Evolutionary conservation across 495 filamentous ascomycete genomes (phyloP).

Genomic region (Penicillium coprophilum): DNA sequence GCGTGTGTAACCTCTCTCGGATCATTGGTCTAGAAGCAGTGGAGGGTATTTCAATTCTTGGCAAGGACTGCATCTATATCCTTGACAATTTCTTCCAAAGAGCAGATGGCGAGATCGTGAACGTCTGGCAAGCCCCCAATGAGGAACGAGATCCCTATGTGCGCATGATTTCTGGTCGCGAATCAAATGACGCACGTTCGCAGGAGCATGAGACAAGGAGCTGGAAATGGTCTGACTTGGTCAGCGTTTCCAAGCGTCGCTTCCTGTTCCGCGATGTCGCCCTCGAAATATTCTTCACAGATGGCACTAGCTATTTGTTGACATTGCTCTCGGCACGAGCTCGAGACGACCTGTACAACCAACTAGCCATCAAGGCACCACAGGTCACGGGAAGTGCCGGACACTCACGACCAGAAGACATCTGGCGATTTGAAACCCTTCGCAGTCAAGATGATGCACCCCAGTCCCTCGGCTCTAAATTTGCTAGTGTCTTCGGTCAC

Average conservation of each 20-base stretch:
- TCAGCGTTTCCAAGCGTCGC: slow-evolving; percentile 94
- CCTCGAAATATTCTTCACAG: slow-evolving; percentile 93
- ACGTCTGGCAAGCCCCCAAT: slow-evolving; percentile 86
- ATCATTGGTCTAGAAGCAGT: slow-evolving; percentile 89
- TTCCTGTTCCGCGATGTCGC: slow-evolving; percentile 96
- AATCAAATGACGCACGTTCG: slow-evolving; percentile 58
- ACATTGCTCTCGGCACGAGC: slow-evolving; percentile 70
- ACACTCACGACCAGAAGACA: slow-evolving; percentile 61
- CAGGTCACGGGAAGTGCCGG: slow-evolving; percentile 61
- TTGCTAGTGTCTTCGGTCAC: slow-evolving; percentile 91
- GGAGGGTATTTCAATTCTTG: slow-evolving; percentile 88
- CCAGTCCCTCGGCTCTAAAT: slow-evolving; percentile 82
- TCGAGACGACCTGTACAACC: slow-evolving; percentile 76
- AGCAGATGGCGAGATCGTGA: slow-evolving; percentile 91
- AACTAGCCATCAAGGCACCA: slow-evolving; percentile 72
- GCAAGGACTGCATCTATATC: slow-evolving; percentile 91
- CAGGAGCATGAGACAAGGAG: slow-evolving; percentile 77
- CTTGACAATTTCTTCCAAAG: slow-evolving; percentile 94
- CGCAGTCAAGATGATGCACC: slow-evolving; percentile 78
- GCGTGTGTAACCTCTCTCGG: slow-evolving; percentile 90
- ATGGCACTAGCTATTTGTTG: slow-evolving; percentile 90
- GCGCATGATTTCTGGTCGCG: slow-evolving; percentile 82
- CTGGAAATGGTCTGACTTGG: slow-evolving; percentile 92
- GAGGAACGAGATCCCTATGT: slow-evolving; percentile 96
- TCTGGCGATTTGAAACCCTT: slow-evolving; percentile 84